Conservation (phyloP, 257 asterid species). For the Capsicum pubescens region DNA sequence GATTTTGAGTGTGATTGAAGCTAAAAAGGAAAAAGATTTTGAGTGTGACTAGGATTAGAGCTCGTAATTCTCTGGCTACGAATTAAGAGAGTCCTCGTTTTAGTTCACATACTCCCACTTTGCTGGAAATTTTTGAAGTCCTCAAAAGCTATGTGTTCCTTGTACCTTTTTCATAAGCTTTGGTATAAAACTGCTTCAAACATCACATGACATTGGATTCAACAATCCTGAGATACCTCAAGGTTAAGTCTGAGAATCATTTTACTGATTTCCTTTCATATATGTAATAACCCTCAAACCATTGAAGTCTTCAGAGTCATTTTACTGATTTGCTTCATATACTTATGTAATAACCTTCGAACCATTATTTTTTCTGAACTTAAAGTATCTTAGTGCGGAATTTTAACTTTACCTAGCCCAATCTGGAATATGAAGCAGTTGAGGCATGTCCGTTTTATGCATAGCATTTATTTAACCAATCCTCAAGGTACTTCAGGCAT, state of each 20-base stretch:
- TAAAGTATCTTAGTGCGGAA: background rate
- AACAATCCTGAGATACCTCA: background rate
- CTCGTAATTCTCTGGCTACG: background rate
- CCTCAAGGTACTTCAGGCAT: background rate
- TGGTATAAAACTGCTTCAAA: background rate
- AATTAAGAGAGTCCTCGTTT: background rate
- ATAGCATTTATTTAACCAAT: too few relatives aligned
- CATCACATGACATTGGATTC: background rate
- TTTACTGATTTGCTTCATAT: background rate
- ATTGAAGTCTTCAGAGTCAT: background rate
- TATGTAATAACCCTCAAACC: conserved; percentile 25
- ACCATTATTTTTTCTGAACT: conserved; percentile 6
- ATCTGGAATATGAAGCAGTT: conserved; percentile 28
- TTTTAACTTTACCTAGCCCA: background rate
- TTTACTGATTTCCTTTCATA: background rate
- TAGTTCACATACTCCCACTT: background rate
- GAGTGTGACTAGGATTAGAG: background rate
- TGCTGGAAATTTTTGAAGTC: background rate
- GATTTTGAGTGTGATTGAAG: conserved; percentile 11
- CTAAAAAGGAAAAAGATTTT: background rate
- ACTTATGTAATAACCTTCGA: conserved; percentile 16
- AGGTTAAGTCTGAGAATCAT: background rate
- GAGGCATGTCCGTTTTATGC: background rate
- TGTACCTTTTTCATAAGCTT: background rate
- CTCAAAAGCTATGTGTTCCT: background rate